These are phyloP conservation scores for Phyllosticta paracitricarpa DNA, from an alignment of 2,329 filamentous ascomycete species.

Conservation along the genomic window DNA sequence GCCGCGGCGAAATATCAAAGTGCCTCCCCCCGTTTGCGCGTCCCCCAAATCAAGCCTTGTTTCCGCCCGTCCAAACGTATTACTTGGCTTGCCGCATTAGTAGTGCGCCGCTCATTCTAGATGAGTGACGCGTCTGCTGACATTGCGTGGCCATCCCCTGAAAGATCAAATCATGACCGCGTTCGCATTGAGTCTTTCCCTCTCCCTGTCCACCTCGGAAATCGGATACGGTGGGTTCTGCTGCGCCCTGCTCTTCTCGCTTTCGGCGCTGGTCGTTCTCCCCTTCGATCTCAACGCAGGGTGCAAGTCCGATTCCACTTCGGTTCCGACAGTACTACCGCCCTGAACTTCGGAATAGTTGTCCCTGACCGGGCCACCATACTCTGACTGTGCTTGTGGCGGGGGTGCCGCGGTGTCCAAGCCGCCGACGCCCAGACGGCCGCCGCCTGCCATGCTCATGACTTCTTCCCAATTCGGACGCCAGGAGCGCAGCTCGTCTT, in stretches of 20 bases:
- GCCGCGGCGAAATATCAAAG: no score
- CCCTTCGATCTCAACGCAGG: constrained; percentile 5
- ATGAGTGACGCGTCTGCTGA: no score
- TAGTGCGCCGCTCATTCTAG: no score
- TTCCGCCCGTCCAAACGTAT: no score
- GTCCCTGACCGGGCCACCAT: constrained; percentile 8
- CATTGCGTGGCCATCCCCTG: not conserved
- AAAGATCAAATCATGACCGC: not conserved
- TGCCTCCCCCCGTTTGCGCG: no score
- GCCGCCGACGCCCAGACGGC: constrained; percentile 35
- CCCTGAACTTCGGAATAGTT: not conserved
- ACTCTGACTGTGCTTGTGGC: not conserved
- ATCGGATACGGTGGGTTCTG: not conserved
- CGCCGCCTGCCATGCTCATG: constrained; percentile 29
- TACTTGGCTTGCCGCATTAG: no score
- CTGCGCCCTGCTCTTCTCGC: not conserved
- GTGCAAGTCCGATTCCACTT: constrained; percentile 1
- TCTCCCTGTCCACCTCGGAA: not conserved
- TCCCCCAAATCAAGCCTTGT: no score
- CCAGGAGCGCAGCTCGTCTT: constrained; percentile 79
- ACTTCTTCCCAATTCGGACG: constrained; percentile 46
- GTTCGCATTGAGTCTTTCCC: not conserved
- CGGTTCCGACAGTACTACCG: not conserved
- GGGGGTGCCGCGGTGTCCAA: constrained; percentile 24
- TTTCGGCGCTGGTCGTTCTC: not conserved